phyloP scores from a whole-genome alignment of 2,329 filamentous ascomycete species.

The Hypoxylon sp. region DNA sequence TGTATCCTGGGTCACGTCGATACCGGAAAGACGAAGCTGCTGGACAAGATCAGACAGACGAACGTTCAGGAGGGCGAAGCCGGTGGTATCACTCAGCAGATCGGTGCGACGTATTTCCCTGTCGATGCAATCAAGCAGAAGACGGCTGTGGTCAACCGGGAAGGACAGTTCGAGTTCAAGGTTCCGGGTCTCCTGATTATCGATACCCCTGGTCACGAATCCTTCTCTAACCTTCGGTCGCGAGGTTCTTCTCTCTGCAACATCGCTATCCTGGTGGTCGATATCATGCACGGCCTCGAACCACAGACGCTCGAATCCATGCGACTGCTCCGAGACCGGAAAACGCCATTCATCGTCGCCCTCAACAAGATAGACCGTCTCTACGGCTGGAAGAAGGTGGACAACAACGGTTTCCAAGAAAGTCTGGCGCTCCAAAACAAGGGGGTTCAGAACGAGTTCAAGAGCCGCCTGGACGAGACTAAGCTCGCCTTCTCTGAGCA shows the following conservation, averaged over 20 bases:
- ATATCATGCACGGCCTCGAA: constrained; percentile 99
- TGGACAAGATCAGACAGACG: constrained; percentile 98
- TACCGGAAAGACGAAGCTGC: constrained; percentile 98
- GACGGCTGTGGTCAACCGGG: constrained; percentile 90
- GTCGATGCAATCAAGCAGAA: constrained; percentile 92
- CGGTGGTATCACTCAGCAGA: constrained; percentile 99
- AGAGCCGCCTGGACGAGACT: constrained; percentile 85
- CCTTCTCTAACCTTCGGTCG: constrained; percentile 96
- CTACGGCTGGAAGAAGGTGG: constrained; percentile 98
- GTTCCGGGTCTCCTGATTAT: constrained; percentile 96
- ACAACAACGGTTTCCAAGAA: constrained; percentile 98
- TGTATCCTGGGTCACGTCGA: constrained; percentile 99
- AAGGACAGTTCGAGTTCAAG: constrained; percentile 93
- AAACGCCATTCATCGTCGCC: constrained; percentile 97
- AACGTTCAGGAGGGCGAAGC: constrained; percentile 99
- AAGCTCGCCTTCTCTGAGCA: constrained; percentile 96
- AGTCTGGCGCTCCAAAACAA: constrained; percentile 89
- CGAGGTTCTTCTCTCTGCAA: constrained; percentile 98
- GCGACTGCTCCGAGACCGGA: constrained; percentile 88
- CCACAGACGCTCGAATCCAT: constrained; percentile 98
- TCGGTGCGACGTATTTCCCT: constrained; percentile 99
- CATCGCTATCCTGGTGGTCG: constrained; percentile 97
- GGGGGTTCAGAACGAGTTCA: constrained; percentile 93
- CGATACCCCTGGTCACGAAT: constrained; percentile 99
- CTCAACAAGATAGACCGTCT: constrained; percentile 99